These are phyloP conservation scores for Apiospora aurea DNA, from an alignment of 2,329 filamentous ascomycete species.

Conservation along the genomic window DNA sequence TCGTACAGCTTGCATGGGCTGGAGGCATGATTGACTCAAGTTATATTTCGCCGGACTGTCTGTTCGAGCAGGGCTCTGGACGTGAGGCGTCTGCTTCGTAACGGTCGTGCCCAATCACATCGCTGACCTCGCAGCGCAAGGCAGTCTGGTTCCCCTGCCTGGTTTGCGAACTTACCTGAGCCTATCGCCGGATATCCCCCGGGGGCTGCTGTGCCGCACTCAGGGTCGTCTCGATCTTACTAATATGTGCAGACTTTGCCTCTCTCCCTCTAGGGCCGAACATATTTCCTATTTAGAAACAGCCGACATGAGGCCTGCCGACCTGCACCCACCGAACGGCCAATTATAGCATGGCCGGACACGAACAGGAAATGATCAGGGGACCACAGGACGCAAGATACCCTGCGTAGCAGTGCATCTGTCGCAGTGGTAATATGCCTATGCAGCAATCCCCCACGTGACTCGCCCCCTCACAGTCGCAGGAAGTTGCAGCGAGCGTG, in stretches of 20 bases:
- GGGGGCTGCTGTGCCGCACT: not conserved
- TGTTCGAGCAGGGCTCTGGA: not conserved
- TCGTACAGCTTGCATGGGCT: not conserved
- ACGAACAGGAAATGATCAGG: not conserved
- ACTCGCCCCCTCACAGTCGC: not conserved
- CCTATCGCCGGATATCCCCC: not conserved
- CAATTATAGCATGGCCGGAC: not conserved
- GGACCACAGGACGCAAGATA: not conserved
- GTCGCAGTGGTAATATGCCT: not conserved
- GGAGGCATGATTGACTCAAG: not conserved
- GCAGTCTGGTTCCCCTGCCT: not conserved
- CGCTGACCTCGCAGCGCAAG: not conserved
- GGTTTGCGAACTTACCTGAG: not conserved
- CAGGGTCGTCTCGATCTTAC: not conserved
- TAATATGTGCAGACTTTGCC: not conserved
- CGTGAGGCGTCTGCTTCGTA: not conserved
- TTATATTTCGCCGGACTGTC: not conserved
- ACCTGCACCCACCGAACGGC: not conserved
- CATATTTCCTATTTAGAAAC: slow-evolving; percentile 3
- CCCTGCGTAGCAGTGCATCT: not conserved
- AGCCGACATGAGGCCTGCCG: not conserved
- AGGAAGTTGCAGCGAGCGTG: not conserved
- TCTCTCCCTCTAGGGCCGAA: not conserved
- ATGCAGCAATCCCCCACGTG: not conserved
- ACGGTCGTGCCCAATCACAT: not conserved